These are phyloP conservation scores for Eremochloa ophiuroides DNA, from an alignment of 176 grass and related monocot species.

Conservation along the genomic window DNA sequence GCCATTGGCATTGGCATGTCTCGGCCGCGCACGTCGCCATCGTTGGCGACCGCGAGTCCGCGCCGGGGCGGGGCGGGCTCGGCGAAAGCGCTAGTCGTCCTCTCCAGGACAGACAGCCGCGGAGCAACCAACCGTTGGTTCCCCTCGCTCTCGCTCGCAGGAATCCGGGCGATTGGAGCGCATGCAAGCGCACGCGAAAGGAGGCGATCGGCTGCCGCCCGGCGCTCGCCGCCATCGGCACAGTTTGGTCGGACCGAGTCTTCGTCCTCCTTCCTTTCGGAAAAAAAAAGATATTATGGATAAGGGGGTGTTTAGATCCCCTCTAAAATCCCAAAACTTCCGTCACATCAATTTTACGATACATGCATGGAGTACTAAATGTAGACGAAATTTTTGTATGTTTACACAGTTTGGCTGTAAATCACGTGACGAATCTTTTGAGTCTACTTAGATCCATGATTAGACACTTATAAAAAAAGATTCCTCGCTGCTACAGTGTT, in stretches of 20 bases:
- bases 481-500: no score
- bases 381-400: no score
- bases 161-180: background rate
- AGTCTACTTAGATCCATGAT: no score
- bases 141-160: background rate
- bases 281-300: no score
- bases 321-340: no score
- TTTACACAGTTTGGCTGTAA: no score
- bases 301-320: no score
- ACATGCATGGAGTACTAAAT: no score
- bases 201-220: background rate
- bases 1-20: background rate
- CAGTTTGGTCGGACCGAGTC: background rate
- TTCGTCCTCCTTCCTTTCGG: background rate
- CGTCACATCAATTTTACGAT: no score
- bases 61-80: background rate
- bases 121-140: background rate
- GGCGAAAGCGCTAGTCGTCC: background rate
- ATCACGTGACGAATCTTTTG: no score
- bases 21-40: conserved; percentile 5
- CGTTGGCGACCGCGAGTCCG: background rate
- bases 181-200: background rate
- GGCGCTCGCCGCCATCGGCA: background rate
- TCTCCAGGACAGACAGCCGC: no score
- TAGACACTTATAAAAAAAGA: no score